Evolutionary conservation across 2,329 filamentous ascomycete species (phyloP).

Genomic region (Mycosphaerella sp.): DNA sequence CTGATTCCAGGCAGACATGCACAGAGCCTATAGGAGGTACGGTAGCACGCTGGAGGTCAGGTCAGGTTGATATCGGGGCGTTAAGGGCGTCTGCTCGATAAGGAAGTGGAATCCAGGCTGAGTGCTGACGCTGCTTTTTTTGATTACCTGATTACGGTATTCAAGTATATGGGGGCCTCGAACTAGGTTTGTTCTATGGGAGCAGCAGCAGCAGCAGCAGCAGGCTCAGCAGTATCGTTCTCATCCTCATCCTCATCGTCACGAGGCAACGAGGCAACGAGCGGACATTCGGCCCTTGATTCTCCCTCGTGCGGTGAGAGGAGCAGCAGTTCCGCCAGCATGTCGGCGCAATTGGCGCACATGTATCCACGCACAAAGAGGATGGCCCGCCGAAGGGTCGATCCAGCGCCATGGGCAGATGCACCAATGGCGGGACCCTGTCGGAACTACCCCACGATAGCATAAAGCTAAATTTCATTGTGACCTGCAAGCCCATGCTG

Average conservation of each 20-base stretch:
- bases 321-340: slow-evolving; percentile 3
- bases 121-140: neutral
- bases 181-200: no score
- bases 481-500: neutral
- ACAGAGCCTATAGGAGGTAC: neutral
- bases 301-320: neutral
- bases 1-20: neutral
- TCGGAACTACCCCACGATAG: slow-evolving; percentile 7
- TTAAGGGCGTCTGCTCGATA: neutral
- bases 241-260: no score
- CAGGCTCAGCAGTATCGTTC: neutral
- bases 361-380: neutral
- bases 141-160: neutral
- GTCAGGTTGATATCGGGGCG: neutral
- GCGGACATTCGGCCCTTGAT: slow-evolving; percentile 7
- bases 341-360: slow-evolving; percentile 11
- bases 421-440: slow-evolving; percentile 2
- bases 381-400: neutral
- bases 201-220: no score
- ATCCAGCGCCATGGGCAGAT: neutral
- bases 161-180: no score
- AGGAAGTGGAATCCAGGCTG: slow-evolving; percentile 2
- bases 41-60: neutral
- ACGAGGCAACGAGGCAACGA: neutral
- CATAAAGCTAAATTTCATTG: slow-evolving; percentile 4